A percentile compares a stretch with the other conserved stretches of the same genome.
phyloP scores from a whole-genome alignment of 192 early-diverging fungal genomes.

The Geranomyces michiganensis region DNA sequence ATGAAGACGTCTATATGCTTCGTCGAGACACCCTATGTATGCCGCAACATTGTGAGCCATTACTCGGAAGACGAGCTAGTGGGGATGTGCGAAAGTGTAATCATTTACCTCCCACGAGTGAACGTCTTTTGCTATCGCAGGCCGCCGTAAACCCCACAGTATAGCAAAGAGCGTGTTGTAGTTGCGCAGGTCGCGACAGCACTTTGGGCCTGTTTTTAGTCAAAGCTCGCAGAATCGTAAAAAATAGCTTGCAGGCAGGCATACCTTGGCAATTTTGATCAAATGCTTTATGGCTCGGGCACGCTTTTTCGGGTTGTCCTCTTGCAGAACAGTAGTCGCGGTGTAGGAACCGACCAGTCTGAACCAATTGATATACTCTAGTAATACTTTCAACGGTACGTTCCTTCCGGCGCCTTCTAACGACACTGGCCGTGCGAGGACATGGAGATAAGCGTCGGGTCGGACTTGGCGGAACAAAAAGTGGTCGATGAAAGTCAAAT shows the following conservation, averaged over 20 bases:
- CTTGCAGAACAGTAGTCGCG: conserved; percentile 44
- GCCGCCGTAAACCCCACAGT: conserved; percentile 46
- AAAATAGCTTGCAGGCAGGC: neutral
- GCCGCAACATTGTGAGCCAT: neutral
- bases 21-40: conserved; percentile 30
- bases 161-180: conserved; percentile 52
- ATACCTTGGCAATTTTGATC: conserved; percentile 53
- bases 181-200: conserved; percentile 48
- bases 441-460: conserved; percentile 52
- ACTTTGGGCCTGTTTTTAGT: too few relatives aligned
- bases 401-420: conserved; percentile 38
- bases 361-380: conserved; percentile 56
- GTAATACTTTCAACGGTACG: conserved; percentile 43
- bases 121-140: conserved; percentile 34
- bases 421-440: conserved; percentile 39
- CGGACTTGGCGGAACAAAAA: conserved; percentile 55
- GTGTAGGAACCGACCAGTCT: conserved; percentile 48
- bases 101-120: conserved; percentile 52
- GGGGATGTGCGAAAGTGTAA: neutral
- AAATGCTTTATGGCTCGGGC: conserved; percentile 49
- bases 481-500: conserved; percentile 54
- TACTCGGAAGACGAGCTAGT: too few relatives aligned
- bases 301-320: conserved; percentile 51
- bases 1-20: conserved; percentile 53
- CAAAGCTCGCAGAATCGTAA: neutral